Evolutionary conservation across 1,139 yeast species (phyloP), one percentile per base, ranked within the genome.

Genomic region (Pichia terricola): DNA sequence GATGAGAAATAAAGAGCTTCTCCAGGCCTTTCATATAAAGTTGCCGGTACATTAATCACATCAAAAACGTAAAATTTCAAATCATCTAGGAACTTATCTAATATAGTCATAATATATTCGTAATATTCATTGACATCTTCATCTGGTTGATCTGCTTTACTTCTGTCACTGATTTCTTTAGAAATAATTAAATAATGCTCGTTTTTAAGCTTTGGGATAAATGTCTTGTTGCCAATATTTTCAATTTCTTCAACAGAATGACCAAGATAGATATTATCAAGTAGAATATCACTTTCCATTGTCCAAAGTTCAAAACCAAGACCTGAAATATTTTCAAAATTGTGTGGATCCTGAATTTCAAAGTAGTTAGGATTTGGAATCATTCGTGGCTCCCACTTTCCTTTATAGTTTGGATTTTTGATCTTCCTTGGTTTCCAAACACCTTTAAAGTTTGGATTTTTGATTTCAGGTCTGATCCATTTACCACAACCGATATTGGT

Each of bases 291-390:
- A 39, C 72, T 70, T 53, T 85, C 83, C 81, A 88, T 81, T 45
- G 94, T 77, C 95, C 96, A 88, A 52, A 88, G 69, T 62, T 89
- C 97, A 59, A 89, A 84, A 4, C 95, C 95, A 44, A 89, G 57
- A 7, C 84, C 95, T 28, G 88, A 91, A 54, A 88, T 77, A 37
- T 79, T 73, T 54, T 75, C 81, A 50, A 86, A 64, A 52, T 78
- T 68, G 4, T 81, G 68, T 8, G 94, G 91, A 6, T 58, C 64
- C 2, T 59, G 63, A 2, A 49, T 48, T 53, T 78, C 80, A 54
- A 63, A 77, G 63, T 73, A 84, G 37, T 74, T 68, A 5, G 95
- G 95, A 59, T 88, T 88, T 31, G 77, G 63, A 46, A 84, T 74
- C 54, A 55, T 59, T 45, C 74, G 71, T 35, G 94, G 91, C n/a